phyloP scores from a whole-genome alignment of 2,329 filamentous ascomycete genomes.

The Apiospora pterosperma region DNA sequence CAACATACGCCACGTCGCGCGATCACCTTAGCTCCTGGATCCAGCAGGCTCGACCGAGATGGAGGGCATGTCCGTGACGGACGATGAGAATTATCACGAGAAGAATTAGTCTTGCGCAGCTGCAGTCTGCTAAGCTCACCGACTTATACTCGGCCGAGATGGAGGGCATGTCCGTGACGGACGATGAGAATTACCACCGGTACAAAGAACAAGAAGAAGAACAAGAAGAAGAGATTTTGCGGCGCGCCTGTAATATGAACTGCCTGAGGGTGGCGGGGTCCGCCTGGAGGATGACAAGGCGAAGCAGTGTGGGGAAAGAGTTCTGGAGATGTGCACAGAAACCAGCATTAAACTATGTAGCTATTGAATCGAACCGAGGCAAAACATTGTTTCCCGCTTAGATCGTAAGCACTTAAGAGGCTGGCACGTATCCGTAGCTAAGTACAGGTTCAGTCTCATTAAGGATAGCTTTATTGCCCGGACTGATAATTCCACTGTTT shows the following conservation, averaged over 20 bases:
- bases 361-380: too few relatives aligned
- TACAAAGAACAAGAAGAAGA: slow-evolving; percentile 41
- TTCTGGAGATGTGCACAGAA: too few relatives aligned
- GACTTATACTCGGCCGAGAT: slow-evolving; percentile 51
- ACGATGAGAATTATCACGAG: slow-evolving; percentile 44
- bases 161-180: slow-evolving; percentile 55
- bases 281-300: slow-evolving; percentile 39
- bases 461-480: too few relatives aligned
- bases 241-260: slow-evolving; percentile 45
- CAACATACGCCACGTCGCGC: slow-evolving; percentile 46
- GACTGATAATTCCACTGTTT: too few relatives aligned
- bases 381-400: too few relatives aligned
- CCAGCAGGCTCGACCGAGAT: slow-evolving; percentile 45
- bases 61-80: slow-evolving; percentile 55
- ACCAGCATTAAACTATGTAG: too few relatives aligned
- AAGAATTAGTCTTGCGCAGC: too few relatives aligned
- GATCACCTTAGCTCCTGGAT: slow-evolving; percentile 43
- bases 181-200: slow-evolving; percentile 42
- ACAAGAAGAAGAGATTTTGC: slow-evolving; percentile 44
- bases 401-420: too few relatives aligned
- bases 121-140: slow-evolving; percentile 34
- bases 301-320: too few relatives aligned
- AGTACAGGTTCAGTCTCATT: too few relatives aligned
- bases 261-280: slow-evolving; percentile 40
- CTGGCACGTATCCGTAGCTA: too few relatives aligned